Percentiles rank a stretch among this genome's conserved stretches.
phyloP scores from a whole-genome alignment of 2,329 filamentous ascomycete genomes.

The Beauveria sp. region DNA sequence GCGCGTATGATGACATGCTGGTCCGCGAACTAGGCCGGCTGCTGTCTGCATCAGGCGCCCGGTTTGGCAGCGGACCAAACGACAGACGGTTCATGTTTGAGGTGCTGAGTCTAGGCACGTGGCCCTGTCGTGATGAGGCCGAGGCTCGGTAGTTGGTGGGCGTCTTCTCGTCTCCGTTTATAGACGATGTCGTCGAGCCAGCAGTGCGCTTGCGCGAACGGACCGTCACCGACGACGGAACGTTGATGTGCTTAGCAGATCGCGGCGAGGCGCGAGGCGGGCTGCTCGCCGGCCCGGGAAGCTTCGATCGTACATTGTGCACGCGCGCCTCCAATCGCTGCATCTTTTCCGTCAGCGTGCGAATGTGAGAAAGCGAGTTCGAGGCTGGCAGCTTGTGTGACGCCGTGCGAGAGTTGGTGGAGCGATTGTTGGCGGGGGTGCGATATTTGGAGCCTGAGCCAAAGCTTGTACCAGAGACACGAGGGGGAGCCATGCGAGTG shows the following conservation, averaged over 20 bases:
- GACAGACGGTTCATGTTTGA: slow-evolving; percentile 57
- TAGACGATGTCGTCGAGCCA: slow-evolving; percentile 45
- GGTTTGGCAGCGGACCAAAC: slow-evolving; percentile 53
- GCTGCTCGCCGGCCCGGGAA: slow-evolving; percentile 71
- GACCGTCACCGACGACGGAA: slow-evolving; percentile 53
- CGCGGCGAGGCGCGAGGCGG: slow-evolving; percentile 78
- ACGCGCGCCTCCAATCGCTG: slow-evolving; percentile 91
- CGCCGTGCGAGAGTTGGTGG: slow-evolving; percentile 49
- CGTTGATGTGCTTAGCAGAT: slow-evolving; percentile 31
- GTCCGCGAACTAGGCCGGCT: slow-evolving; percentile 66
- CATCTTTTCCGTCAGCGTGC: slow-evolving; percentile 92
- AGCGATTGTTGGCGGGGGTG: slow-evolving; percentile 34
- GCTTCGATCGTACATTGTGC: slow-evolving; percentile 81
- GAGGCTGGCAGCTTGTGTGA: slow-evolving; percentile 47
- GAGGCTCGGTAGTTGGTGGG: slow-evolving; percentile 33
- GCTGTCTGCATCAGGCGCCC: slow-evolving; percentile 38
- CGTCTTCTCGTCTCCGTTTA: slow-evolving; percentile 43
- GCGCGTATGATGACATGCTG: slow-evolving; percentile 48
- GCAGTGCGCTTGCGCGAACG: slow-evolving; percentile 63
- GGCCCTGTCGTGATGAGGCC: slow-evolving; percentile 35
- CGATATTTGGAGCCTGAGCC: slow-evolving; percentile 37
- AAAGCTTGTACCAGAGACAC: slow-evolving; percentile 32
- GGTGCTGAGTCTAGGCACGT: slow-evolving; percentile 51
- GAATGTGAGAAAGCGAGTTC: slow-evolving; percentile 83
- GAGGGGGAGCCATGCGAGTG: slow-evolving; percentile 29